Evolutionary conservation across 352 stramenopile genomes (phyloP), one percentile per base, ranked within the genome.

Genomic region (Phytophthora boehmeriae): DNA sequence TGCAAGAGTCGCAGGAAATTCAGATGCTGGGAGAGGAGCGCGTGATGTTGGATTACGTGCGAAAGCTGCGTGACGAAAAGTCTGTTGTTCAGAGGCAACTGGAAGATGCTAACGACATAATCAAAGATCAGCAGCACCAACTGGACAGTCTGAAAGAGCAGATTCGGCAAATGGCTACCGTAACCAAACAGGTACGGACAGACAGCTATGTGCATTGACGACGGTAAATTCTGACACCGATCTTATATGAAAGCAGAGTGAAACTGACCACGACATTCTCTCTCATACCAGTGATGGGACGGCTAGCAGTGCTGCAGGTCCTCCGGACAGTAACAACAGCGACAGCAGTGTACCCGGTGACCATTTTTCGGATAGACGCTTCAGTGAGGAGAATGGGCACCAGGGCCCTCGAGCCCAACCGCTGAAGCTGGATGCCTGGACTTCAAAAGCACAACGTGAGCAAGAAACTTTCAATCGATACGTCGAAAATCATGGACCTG

Each of bases 1-100:
- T 92, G 25, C 59, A 86, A 16, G 85, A 96, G 43, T 67, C 73
- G 8, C 80, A 94, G 39, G 85, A 96, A 62, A 86, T 82, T 44
- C 66, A 82, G 27, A 89, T 92, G 66, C 76, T 94, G 8, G 85
- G 87, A 16, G 84, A 94, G 67, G 81, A 96, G 48, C 72, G 75
- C 27, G 78, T 86, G 1, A 87, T 96, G 63, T 67, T 96, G 4
- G 82, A 94, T 25, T 96, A 93, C 65, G 80, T 96, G 14, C 87
- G 87, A 16, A 93, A 92, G 43, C 60, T 96, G 43, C 80, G 87
- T 13, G 76, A 93, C 46, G 87, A 96, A 32, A 94, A 93, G 52
- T 64, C 62, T 0, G 62, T 88, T 16, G 67, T 91, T 11, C 68
- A 88, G 44, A 78, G 75, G 22, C 75, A 90, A 48, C 57, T 96